phyloP scores from a whole-genome alignment of 2,329 filamentous ascomycete genomes.

The Pseudogymnoascus sp. region DNA sequence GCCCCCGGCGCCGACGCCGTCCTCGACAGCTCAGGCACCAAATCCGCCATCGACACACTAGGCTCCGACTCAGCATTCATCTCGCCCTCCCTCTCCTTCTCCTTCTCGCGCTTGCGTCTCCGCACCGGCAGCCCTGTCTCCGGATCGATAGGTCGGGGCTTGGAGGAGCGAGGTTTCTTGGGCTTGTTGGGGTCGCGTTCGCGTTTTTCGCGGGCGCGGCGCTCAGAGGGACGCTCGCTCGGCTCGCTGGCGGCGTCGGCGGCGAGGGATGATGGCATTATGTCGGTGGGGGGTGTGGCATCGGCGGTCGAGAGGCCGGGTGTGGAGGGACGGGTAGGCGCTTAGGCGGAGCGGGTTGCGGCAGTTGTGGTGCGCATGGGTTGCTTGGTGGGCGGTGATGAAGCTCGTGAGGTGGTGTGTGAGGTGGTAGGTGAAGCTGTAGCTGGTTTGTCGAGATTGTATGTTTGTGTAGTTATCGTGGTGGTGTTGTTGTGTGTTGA shows the following conservation, averaged over 20 bases:
- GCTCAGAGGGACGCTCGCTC: slow-evolving; percentile 23
- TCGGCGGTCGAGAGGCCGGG: background rate
- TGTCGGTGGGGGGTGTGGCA: background rate
- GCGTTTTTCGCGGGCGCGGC: slow-evolving; percentile 23
- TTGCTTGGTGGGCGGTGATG: background rate
- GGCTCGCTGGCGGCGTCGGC: slow-evolving; percentile 15
- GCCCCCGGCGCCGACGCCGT: slow-evolving; percentile 26
- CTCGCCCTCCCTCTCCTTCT: slow-evolving; percentile 11
- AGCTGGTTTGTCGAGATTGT: background rate
- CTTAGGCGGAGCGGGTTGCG: background rate
- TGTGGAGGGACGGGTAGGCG: background rate
- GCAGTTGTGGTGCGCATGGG: slow-evolving; percentile 1
- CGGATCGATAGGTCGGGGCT: slow-evolving; percentile 23
- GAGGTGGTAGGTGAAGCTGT: background rate
- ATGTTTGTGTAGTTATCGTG: background rate
- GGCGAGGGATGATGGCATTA: background rate
- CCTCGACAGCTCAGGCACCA: slow-evolving; percentile 38
- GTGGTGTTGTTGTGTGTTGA: background rate
- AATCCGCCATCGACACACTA: slow-evolving; percentile 34
- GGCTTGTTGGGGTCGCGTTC: slow-evolving; percentile 26
- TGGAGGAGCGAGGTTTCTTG: slow-evolving; percentile 25
- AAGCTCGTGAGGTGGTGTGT: background rate
- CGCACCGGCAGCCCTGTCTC: slow-evolving; percentile 24
- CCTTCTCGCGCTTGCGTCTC: slow-evolving; percentile 16
- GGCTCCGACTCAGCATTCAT: slow-evolving; percentile 14